A percentile compares a stretch with the other conserved stretches of the same genome.
These are phyloP conservation scores for Suillus sp. DNA, from an alignment of 768 basidiomycete genomes.

Conservation along the genomic window DNA sequence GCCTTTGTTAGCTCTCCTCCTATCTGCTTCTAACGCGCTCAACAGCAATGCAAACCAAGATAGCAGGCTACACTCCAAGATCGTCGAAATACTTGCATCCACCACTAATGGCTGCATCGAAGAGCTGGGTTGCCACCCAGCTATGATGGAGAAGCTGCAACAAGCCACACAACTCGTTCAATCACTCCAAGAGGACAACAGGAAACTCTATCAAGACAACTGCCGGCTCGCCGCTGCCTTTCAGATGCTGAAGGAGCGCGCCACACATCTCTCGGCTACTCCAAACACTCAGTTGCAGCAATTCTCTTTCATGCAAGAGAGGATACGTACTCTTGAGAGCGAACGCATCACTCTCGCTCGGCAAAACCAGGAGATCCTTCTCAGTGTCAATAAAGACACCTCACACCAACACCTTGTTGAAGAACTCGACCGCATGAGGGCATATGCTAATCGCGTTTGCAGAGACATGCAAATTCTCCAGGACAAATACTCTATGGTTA, in stretches of 20 bases:
- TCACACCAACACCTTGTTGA: constrained; percentile 19
- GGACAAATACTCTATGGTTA: constrained; percentile 21
- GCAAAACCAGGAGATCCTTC: constrained; percentile 31
- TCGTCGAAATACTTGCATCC: constrained; percentile 46
- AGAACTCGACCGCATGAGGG: constrained; percentile 19
- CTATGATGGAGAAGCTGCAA: constrained; percentile 32
- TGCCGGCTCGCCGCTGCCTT: constrained; percentile 30
- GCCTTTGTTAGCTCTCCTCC: neutral
- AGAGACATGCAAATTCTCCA: constrained; percentile 22
- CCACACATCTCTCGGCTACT: constrained; percentile 23
- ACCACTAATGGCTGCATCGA: constrained; percentile 49
- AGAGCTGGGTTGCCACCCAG: constrained; percentile 50
- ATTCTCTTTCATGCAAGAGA: constrained; percentile 29
- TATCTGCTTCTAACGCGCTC: neutral
- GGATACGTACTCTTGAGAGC: constrained; percentile 26
- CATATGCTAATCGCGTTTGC: constrained; percentile 18
- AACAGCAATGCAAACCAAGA: neutral
- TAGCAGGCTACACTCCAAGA: constrained; percentile 29
- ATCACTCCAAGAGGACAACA: constrained; percentile 30
- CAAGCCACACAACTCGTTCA: constrained; percentile 36
- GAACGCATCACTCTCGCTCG: constrained; percentile 19
- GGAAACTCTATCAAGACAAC: constrained; percentile 43
- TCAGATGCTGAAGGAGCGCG: constrained; percentile 33
- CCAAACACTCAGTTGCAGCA: constrained; percentile 20
- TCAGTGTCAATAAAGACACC: constrained; percentile 16